Evolutionary conservation across 371 early-diverging fungal species (phyloP), one percentile per base, ranked within the genome.

Genomic region (Cokeromyces recurvatus): DNA sequence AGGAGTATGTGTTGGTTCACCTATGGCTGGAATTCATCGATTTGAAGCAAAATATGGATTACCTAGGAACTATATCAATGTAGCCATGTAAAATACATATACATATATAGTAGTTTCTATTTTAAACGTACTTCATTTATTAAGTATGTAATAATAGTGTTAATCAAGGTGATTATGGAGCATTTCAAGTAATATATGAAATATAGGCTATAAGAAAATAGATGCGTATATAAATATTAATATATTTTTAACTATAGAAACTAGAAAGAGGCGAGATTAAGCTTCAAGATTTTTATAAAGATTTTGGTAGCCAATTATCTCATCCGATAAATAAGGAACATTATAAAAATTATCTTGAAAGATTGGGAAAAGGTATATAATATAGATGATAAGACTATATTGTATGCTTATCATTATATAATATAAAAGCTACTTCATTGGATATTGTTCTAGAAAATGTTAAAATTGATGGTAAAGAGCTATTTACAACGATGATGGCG

Each of bases 1-100:
- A 46, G 92, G 92, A 24, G 90, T 91, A 1, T 84, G 86, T 47
- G 89, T 89, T 21, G 78, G 84, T 16, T 87, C 88, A 20, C 92
- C 92, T 22, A 82, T 90, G 58, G 77, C 82, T 25, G 90, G 87
- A 5, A 88, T 90, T 46, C 75, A 82, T 29, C 55, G 60, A 19
- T 90, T 76, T 47, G 92, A 92, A 60, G 56, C 64, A 40, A 52
- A 74, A 45, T 58, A 77, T 44, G 74, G 73, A 7, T 61, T 92
- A n/a, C 92, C 92, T 2, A 61, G 68, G 39, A 85, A 89, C 71
- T 92, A 87, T 61, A 73, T 90, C 57, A 90, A 90, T 66, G 83
- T 89, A 2, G 80, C 85, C 47, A 84, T 91, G 88, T 82, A 77
- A 62, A 67, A 36, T 34, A 9, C 9, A 9, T 6, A 9, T 15